Evolutionary conservation across 2,329 filamentous ascomycete genomes (phyloP), one percentile per base, ranked within the genome.

Genomic region (Talaromyces verruculosus): DNA sequence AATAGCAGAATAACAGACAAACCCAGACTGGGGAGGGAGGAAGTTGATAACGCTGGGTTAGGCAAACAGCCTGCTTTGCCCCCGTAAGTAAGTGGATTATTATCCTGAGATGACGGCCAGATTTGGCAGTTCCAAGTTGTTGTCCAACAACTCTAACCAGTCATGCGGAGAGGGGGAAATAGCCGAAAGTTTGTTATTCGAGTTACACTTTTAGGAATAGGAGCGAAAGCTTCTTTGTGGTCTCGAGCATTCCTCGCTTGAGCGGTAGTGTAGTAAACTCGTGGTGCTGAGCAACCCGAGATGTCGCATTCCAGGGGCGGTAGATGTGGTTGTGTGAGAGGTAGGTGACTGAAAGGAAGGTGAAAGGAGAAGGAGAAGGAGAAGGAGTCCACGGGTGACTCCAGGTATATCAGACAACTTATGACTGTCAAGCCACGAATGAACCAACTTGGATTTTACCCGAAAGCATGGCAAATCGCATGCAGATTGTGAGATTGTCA

Each of bases 171-270:
- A 33, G 19, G 22, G 35, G 39, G 43, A 53, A 41, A 39, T 39
- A 41, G 22, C 61, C 22, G 35, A 37, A 63, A 51, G 33, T 55
- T 47, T 37, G 30, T 57, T 22, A 7, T n/a, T 25, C 7, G n/a
- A 47, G 60, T 62, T 25, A 53, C 7, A 51, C 60, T 62, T 47
- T 19, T 19, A 45, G 17, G 47, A 51, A 51, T 28, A 28, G 51
- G 28, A 55, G 51, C 51, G 11, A 59, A 59, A 59, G 55, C 35
- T 59, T 59, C 37, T 59, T 45, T 60, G 35, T 45, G 22, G 57
- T 60, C 37, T 41, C 22, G 35, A 39, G 57, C 25, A 41, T 60
- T 60, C 39, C 39, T 60, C 39, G 57, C 15, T 60, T 43, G 37
- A 17, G 39, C n/a, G 30, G n/a, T 15, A 39, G 49, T 53, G 55